Base-by-base conservation (phyloP, 495 filamentous ascomycete genomes). In the Ascobolus immersus region DNA sequence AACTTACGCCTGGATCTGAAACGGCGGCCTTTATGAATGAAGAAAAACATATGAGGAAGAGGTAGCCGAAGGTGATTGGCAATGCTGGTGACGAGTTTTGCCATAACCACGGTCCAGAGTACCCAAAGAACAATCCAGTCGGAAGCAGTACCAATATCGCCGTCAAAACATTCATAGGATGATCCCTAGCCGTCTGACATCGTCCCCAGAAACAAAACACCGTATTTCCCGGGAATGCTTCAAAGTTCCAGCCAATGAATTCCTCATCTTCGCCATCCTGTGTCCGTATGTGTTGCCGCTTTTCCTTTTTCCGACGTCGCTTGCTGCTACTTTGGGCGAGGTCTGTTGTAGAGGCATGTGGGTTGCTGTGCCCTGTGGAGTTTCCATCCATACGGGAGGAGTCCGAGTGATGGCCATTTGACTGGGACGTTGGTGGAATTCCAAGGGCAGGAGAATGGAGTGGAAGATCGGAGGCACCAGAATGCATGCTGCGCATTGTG, bases 171-270 rank as follows among this genome's bases (percentile, higher is more conserved):
- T 92, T 92, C 44, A 96, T 68, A n/a, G 86, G 86, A 42, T 74
- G 67, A 39, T 90, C 73, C 39, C 69, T 65, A 32, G 82, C 73
- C 49, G 92, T 96, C 43, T 92, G 77, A 17, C 79, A 58, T 39
- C 86, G 62, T 20, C 86, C 86, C 14, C 77, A 71, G 34, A 73
- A 65, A 52, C 69, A 89, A 53, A 94, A 96, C 22, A 77, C 57
- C 1, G 77, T 92, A 40, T 92, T 93, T 24, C 89, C 86, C 23
- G 69, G 61, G 44, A 91, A 92, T 53, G 92, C 90, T 51, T 94
- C 65, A 51, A 77, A 77, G 45, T 92, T 92, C 38, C 61, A 67
- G 28, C 73, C 76, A 23, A 65, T n/a, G n/a, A n/a, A 31, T 31
- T 31, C 28, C 15, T 31, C 28, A 9, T 17, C 4, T 10, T 17